Conservation (phyloP, 2,329 filamentous ascomycete genomes). For the Cordyceps cicadae region DNA sequence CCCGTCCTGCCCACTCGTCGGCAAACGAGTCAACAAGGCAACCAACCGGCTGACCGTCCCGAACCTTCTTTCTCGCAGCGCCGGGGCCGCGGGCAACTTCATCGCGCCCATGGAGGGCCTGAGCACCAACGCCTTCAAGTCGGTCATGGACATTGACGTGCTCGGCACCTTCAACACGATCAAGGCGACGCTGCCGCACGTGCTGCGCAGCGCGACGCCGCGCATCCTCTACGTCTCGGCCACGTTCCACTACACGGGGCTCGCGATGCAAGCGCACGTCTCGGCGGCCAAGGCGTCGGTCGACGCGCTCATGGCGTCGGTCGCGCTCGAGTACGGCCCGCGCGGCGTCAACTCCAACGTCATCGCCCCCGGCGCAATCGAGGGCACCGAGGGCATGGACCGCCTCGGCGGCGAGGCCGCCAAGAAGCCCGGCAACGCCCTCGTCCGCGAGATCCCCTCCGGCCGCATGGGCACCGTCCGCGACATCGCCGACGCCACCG, state of each 20-base stretch:
- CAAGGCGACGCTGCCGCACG: constrained; percentile 79
- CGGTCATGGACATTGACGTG: constrained; percentile 94
- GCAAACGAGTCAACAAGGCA: too few relatives aligned
- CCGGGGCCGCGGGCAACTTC: constrained; percentile 94
- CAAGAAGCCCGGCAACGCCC: constrained; percentile 21
- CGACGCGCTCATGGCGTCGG: constrained; percentile 70
- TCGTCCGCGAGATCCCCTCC: constrained; percentile 51
- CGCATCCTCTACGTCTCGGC: constrained; percentile 86
- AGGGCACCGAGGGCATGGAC: constrained; percentile 72
- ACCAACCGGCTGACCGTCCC: not conserved
- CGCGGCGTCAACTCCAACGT: constrained; percentile 80
- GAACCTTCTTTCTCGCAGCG: constrained; percentile 41
- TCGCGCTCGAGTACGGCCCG: constrained; percentile 85
- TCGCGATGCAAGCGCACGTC: constrained; percentile 83
- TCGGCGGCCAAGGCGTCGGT: constrained; percentile 84
- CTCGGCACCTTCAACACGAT: constrained; percentile 90
- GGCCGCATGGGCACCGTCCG: constrained; percentile 67
- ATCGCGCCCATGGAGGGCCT: constrained; percentile 76
- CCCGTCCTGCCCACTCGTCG: too few relatives aligned
- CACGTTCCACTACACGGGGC: constrained; percentile 82
- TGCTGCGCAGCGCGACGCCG: constrained; percentile 66
- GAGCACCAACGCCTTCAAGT: constrained; percentile 83
- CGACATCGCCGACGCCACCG: constrained; percentile 87
- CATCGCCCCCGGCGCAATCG: constrained; percentile 80
- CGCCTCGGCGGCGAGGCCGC: constrained; percentile 41